A percentile compares a stretch with the other conserved stretches of the same genome.
Evolutionary conservation across 306 rosid genomes (phyloP).

Genomic region (Inga leiocalycina): DNA sequence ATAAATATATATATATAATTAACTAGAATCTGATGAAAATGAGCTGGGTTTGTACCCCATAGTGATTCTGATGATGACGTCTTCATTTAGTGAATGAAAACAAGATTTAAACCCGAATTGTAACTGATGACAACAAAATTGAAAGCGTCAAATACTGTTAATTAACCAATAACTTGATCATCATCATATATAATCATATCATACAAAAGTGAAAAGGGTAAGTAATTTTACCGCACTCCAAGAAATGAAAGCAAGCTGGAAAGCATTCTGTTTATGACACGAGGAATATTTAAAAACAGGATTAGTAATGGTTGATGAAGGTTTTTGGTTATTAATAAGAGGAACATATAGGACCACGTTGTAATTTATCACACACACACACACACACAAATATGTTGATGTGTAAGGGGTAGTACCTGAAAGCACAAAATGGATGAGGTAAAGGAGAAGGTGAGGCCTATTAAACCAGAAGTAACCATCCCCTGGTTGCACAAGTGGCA

Average conservation of each 20-base stretch:
- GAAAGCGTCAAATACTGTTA: not conserved
- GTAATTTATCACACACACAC: too few species aligned
- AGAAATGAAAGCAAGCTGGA: slow-evolving; percentile 80
- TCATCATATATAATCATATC: not conserved
- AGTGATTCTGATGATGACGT: slow-evolving; percentile 66
- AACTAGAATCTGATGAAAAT: not conserved
- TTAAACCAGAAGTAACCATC: slow-evolving; percentile 89
- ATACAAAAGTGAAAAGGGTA: not conserved
- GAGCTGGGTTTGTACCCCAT: slow-evolving; percentile 61
- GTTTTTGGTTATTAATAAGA: too few species aligned
- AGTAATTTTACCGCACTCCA: slow-evolving; percentile 67
- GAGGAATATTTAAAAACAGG: not conserved
- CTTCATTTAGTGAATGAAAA: slow-evolving; percentile 60
- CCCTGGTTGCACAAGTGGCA: slow-evolving; percentile 77
- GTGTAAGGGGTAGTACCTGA: slow-evolving; percentile 49
- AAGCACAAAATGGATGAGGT: slow-evolving; percentile 80
- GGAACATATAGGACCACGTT: too few species aligned
- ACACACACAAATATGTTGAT: too few species aligned
- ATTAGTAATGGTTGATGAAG: not conserved
- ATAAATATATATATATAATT: too few species aligned
- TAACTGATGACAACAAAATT: slow-evolving; percentile 39
- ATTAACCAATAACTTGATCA: not conserved
- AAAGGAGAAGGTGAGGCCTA: slow-evolving; percentile 69
- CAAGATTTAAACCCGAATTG: slow-evolving; percentile 74
- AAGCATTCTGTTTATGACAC: slow-evolving; percentile 68